These are phyloP conservation scores for Hemileccinum rubropunctum DNA, from an alignment of 768 basidiomycete genomes.

Conservation along the genomic window DNA sequence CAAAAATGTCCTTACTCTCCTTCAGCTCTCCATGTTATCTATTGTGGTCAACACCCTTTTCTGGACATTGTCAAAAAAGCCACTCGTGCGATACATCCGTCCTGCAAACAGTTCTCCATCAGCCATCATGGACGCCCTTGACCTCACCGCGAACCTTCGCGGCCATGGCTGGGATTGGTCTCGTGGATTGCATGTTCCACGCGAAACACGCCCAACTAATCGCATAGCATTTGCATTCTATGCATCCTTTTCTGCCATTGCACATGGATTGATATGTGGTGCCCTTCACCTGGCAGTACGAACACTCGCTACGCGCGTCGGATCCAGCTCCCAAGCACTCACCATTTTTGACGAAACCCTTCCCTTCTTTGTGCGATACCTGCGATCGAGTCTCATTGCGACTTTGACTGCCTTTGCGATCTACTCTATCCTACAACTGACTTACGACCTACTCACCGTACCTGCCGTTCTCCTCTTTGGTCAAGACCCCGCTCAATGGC, in stretches of 20 bases:
- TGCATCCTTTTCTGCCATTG: slow-evolving; percentile 34
- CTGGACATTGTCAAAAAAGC: slow-evolving; percentile 11
- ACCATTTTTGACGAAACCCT: slow-evolving; percentile 32
- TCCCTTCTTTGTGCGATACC: slow-evolving; percentile 23
- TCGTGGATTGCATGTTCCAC: slow-evolving; percentile 21
- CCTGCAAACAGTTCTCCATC: neutral
- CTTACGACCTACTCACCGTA: neutral
- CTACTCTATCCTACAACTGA: slow-evolving; percentile 41
- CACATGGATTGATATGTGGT: slow-evolving; percentile 42
- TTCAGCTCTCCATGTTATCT: slow-evolving; percentile 8
- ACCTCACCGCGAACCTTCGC: slow-evolving; percentile 51
- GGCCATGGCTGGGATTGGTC: slow-evolving; percentile 66
- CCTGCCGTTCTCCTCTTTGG: neutral
- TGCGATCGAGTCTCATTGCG: slow-evolving; percentile 43
- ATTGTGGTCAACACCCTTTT: slow-evolving; percentile 9
- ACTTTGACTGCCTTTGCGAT: slow-evolving; percentile 43
- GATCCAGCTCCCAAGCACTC: slow-evolving; percentile 15
- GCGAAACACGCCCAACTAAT: slow-evolving; percentile 42
- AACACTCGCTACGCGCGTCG: slow-evolving; percentile 38
- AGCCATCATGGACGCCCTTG: slow-evolving; percentile 38
- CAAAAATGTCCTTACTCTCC: neutral
- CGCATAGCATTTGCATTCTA: slow-evolving; percentile 35
- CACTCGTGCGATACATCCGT: slow-evolving; percentile 10
- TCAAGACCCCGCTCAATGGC: neutral
- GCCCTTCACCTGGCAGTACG: slow-evolving; percentile 45